Evolutionary conservation across 2,329 filamentous ascomycete species (phyloP).

Genomic region (Talaromyces sp.): DNA sequence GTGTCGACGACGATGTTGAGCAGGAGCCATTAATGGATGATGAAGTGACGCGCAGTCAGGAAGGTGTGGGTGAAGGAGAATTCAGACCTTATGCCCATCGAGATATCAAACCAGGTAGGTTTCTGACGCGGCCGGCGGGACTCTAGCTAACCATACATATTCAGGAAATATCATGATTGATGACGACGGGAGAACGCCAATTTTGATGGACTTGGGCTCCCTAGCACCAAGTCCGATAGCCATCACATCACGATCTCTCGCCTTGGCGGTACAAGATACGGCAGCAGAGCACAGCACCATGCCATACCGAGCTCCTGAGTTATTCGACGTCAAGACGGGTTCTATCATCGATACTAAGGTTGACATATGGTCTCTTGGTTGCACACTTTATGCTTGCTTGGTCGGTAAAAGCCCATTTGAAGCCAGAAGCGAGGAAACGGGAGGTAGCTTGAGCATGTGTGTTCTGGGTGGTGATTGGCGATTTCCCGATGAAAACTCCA

Average conservation of each 20-base stretch:
- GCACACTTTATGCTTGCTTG: constrained; percentile 94
- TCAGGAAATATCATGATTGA: constrained; percentile 95
- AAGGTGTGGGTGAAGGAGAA: constrained; percentile 65
- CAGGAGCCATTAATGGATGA: constrained; percentile 79
- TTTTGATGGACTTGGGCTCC: constrained; percentile 96
- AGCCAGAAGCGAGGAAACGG: constrained; percentile 91
- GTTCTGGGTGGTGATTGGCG: constrained; percentile 93
- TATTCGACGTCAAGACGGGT: constrained; percentile 96
- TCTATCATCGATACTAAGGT: constrained; percentile 91
- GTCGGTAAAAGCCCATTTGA: constrained; percentile 97
- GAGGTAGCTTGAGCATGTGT: constrained; percentile 87
- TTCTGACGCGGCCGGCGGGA: background rate
- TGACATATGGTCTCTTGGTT: constrained; percentile 96
- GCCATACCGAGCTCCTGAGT: constrained; percentile 95
- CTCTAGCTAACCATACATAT: background rate
- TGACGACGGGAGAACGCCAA: constrained; percentile 80
- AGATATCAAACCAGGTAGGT: constrained; percentile 90
- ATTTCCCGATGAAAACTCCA: constrained; percentile 79
- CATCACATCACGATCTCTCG: constrained; percentile 84
- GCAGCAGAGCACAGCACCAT: constrained; percentile 97
- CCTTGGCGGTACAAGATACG: constrained; percentile 87
- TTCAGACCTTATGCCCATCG: constrained; percentile 83
- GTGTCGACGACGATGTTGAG: constrained; percentile 62
- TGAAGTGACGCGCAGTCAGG: constrained; percentile 65
- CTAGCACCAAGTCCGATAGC: constrained; percentile 81